These are phyloP conservation scores for Isoetes engelmannii DNA, from an alignment of 83 land plant species.

Conservation along the genomic window DNA sequence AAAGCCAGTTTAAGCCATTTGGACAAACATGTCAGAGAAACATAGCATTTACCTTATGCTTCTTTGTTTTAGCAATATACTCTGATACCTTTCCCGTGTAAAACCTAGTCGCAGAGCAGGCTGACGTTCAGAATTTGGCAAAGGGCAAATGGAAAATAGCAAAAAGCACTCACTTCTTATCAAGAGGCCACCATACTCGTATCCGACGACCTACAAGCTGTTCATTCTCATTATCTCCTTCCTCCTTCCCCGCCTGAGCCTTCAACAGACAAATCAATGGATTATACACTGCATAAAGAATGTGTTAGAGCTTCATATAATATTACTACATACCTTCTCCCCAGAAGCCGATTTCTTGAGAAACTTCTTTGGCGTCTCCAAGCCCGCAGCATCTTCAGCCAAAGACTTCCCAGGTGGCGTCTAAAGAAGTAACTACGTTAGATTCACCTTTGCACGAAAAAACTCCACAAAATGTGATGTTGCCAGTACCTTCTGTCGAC, in stretches of 20 bases:
- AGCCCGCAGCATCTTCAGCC: background rate
- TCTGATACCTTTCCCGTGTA: background rate
- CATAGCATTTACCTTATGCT: background rate
- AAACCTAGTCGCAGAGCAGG: background rate
- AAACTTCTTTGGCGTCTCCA: background rate
- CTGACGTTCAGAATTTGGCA: background rate
- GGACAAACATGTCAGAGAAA: background rate
- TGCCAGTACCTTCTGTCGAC: too few species aligned
- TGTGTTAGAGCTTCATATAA: background rate
- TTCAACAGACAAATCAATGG: background rate
- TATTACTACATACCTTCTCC: background rate
- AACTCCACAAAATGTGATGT: too few species aligned
- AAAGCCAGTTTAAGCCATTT: background rate
- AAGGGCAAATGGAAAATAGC: background rate
- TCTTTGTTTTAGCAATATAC: constrained; percentile 1
- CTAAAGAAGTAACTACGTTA: too few species aligned
- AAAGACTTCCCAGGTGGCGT: too few species aligned
- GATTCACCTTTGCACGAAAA: too few species aligned
- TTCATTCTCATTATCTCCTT: background rate
- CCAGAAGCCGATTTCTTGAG: background rate
- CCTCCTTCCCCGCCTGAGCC: background rate
- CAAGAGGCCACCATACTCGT: constrained; percentile 3
- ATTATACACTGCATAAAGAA: background rate
- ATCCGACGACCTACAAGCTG: background rate
- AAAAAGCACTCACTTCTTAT: background rate